phyloP scores from a whole-genome alignment of 2,329 filamentous ascomycete species.

The Cytospora piceicola region DNA sequence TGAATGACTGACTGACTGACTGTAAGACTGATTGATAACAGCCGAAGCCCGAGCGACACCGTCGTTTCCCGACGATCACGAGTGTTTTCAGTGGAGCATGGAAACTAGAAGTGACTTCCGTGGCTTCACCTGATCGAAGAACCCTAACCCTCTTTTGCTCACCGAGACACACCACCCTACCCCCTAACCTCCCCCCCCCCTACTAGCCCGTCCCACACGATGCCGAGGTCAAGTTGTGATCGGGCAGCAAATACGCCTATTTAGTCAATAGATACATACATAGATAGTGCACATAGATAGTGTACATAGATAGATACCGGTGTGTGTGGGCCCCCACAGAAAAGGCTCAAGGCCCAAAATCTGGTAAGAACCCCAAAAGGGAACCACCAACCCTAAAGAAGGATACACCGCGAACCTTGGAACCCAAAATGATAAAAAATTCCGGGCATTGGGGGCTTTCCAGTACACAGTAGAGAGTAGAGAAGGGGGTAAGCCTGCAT shows the following conservation, averaged over 20 bases:
- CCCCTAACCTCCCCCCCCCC: not conserved
- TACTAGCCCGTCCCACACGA: not conserved
- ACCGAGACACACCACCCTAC: not conserved
- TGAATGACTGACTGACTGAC: not conserved
- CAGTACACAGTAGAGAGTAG: not conserved
- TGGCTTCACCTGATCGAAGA: not conserved
- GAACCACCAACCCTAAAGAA: not conserved
- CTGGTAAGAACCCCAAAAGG: conserved; percentile 5
- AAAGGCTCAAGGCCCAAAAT: not conserved
- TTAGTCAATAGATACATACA: too few species aligned
- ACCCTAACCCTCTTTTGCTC: not conserved
- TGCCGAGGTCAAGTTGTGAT: not conserved
- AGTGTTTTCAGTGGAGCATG: conserved; percentile 10
- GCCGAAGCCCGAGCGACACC: conserved; percentile 10
- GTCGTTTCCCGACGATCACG: conserved; percentile 6
- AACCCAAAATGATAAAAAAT: too few species aligned
- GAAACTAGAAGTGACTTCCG: conserved; percentile 20
- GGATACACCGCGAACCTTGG: conserved; percentile 7
- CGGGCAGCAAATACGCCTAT: not conserved
- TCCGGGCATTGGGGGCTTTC: not conserved
- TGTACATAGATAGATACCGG: not conserved
- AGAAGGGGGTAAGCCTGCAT: not conserved
- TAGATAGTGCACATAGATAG: too few species aligned
- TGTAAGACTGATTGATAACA: not conserved
- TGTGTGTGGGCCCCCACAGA: not conserved